Evolutionary conservation across 129 eudicot genomes (phyloP).

Genomic region (Lactuca saligna): DNA sequence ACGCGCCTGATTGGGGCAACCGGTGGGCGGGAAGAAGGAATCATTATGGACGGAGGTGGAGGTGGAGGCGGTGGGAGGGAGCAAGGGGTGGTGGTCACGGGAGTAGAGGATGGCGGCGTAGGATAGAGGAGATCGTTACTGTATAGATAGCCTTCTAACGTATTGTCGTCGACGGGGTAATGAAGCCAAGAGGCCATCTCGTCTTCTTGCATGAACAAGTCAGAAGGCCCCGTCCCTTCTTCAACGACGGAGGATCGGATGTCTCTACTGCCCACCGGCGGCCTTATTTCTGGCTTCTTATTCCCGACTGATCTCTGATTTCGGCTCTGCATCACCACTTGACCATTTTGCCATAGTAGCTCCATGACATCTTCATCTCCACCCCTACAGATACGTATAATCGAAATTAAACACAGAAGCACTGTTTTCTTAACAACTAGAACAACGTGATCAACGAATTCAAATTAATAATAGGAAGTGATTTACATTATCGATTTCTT

Average conservation of each 20-base stretch:
- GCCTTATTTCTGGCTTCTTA: conserved; percentile 30
- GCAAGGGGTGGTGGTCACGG: neutral
- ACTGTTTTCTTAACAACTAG: neutral
- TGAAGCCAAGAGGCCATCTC: conserved; percentile 73
- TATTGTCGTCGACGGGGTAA: conserved; percentile 51
- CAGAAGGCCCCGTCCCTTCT: conserved; percentile 24
- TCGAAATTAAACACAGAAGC: neutral
- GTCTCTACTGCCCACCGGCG: conserved; percentile 9
- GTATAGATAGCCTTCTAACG: conserved; percentile 51
- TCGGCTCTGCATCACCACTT: conserved; percentile 58
- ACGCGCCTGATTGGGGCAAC: conserved; percentile 25
- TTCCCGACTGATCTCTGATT: conserved; percentile 34
- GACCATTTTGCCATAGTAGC: conserved; percentile 74
- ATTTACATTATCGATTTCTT: conserved; percentile 44
- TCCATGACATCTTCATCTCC: conserved; percentile 60
- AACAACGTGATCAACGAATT: neutral
- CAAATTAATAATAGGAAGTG: neutral
- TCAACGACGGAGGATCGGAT: conserved; percentile 31
- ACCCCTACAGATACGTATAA: conserved; percentile 18
- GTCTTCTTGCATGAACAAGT: conserved; percentile 57
- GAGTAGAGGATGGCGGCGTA: conserved; percentile 19
- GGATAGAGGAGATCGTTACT: conserved; percentile 37
- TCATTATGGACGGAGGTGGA: conserved; percentile 25
- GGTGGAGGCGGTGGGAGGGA: conserved; percentile 21
- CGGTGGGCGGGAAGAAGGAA: conserved; percentile 39